Conservation (phyloP, 345 rosid genomes). For the Hibiscus tridactylites region DNA sequence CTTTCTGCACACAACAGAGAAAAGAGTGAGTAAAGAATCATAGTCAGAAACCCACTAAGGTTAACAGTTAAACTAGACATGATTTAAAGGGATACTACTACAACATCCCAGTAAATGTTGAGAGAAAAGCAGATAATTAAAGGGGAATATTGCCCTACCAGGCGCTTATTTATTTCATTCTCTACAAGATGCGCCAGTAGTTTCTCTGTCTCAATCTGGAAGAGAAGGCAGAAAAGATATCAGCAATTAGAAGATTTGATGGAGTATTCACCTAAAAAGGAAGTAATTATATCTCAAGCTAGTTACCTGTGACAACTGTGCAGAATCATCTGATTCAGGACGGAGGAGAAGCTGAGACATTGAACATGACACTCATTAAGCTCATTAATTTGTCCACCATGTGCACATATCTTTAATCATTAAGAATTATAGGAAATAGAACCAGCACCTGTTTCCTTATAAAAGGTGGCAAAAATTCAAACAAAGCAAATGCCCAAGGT, state of each 20-base stretch:
- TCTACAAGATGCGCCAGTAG: constrained; percentile 96
- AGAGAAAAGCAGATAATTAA: neutral
- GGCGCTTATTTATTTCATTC: constrained; percentile 82
- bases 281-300: constrained; percentile 1
- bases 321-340: constrained; percentile 99
- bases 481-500: constrained; percentile 91
- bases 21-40: neutral
- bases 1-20: constrained; percentile 5
- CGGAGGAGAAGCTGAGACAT: constrained; percentile 72
- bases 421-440: constrained; percentile 4
- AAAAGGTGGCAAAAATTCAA: constrained; percentile 48
- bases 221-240: constrained; percentile 15
- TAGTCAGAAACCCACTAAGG: neutral
- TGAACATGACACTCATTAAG: constrained; percentile 12
- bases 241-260: constrained; percentile 1
- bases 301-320: constrained; percentile 96
- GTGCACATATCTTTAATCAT: constrained; percentile 8
- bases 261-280: neutral
- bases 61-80: neutral
- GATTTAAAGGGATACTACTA: neutral
- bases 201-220: constrained; percentile 95
- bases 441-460: constrained; percentile 72
- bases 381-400: neutral
- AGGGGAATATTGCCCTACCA: constrained; percentile 33
- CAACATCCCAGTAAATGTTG: neutral